Base-by-base conservation (phyloP, 2,329 filamentous ascomycete species). In the Colletotrichum abscissum region DNA sequence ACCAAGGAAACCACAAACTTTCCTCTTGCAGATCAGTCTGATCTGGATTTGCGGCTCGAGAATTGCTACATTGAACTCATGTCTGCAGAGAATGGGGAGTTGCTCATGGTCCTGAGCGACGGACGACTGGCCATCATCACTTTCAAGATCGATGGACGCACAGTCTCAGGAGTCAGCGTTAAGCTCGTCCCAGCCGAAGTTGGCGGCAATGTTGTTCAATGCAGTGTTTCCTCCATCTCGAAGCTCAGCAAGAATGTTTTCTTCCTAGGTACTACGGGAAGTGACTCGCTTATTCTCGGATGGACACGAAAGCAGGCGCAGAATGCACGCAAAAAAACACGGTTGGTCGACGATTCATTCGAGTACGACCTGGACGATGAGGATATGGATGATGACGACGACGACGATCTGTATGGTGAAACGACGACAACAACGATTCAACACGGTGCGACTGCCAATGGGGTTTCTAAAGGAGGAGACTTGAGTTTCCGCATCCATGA, bases 81-180 rank as follows among this genome's bases (percentile, higher is more conserved):
- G 6, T 94, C 93, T 3, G 88, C 91, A 19, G 93, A 95, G 65
- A 92, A 89, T 33, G 94, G 95, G 2, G 95, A 98, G 79, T 88
- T 98, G 74, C 86, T 99, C n/a, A 86, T 99, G 42, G 89, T 97
- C 7, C 87, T 97, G 30, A 91, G 91, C 69, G 91, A 93, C 77
- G 97, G 97, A 0, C 88, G 89, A 24, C 86, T 98, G 60, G 91
- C 91, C 11, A 88, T 97, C 26, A 83, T 98, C 14, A 92, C 90
- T 19, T 98, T 99, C 84, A 92, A 91, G 67, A 90, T 98, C 74
- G 95, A 98, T 80, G 97, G 97, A 19, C 91, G 97, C 67, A 97
- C 94, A 2, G 95, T 99, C 2, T 97, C 95, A 30, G 95, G 95
- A 1, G 87, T 99, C 74, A 91, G 89, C n/a, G 84, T 99, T 66